Evolutionary conservation across 192 early-diverging fungal genomes (phyloP).

Genomic region (Funneliformis geosporum): DNA sequence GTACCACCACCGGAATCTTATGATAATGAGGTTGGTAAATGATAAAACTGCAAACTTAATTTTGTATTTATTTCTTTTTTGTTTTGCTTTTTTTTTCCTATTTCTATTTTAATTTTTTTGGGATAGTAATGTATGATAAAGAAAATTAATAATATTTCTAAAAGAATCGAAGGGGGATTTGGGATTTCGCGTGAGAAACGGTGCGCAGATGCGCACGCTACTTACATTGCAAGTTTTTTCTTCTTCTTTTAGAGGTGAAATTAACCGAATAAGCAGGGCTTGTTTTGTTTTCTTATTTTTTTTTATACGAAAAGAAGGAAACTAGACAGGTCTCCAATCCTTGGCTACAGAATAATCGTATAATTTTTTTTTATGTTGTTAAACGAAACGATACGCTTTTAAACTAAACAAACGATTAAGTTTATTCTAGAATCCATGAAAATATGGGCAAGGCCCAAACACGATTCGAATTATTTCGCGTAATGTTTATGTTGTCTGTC

Average conservation of each 20-base stretch:
- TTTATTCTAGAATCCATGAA: neutral
- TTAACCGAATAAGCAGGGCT: neutral
- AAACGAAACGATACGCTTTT: neutral
- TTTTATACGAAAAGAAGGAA: neutral
- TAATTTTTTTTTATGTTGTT: neutral
- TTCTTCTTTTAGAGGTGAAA: slow-evolving; percentile 7
- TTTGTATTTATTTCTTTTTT: neutral
- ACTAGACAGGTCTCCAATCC: neutral
- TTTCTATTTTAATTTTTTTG: neutral
- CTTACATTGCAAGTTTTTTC: slow-evolving; percentile 29
- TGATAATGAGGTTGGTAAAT: slow-evolving; percentile 34
- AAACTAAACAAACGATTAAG: slow-evolving; percentile 16
- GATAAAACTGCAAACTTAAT: neutral
- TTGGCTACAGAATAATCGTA: slow-evolving; percentile 8
- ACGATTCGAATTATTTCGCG: neutral
- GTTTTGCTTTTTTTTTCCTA: neutral
- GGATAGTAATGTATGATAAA: neutral
- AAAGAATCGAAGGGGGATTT: neutral
- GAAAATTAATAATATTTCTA: neutral
- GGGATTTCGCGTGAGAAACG: slow-evolving; percentile 24
- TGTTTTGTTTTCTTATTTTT: neutral
- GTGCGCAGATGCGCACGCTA: slow-evolving; percentile 33
- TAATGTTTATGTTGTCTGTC: neutral
- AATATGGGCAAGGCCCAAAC: neutral
- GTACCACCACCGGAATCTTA: slow-evolving; percentile 32